Conservation (phyloP, 2,329 filamentous ascomycete genomes). For the Geoglossum cookeanum region DNA sequence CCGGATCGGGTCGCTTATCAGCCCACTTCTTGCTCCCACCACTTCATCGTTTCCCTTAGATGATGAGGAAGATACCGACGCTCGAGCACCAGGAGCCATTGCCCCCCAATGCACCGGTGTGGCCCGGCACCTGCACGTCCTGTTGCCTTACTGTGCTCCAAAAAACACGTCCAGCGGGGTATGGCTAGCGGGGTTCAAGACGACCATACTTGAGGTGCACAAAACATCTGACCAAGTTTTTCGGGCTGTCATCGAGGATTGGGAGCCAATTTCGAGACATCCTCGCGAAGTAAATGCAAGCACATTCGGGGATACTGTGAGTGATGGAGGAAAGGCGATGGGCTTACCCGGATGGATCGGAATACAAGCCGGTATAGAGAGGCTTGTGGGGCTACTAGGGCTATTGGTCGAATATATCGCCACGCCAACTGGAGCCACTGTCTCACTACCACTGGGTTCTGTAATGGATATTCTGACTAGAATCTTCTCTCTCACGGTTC, state of each 20-base stretch:
- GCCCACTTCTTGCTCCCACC: slow-evolving; percentile 44
- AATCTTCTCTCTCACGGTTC: slow-evolving; percentile 44
- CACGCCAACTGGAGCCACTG: slow-evolving; percentile 42
- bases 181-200: slow-evolving; percentile 50
- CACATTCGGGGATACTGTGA: slow-evolving; percentile 18
- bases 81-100: not conserved
- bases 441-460: slow-evolving; percentile 47
- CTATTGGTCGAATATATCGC: slow-evolving; percentile 45
- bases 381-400: slow-evolving; percentile 45
- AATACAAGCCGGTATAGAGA: slow-evolving; percentile 51
- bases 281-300: slow-evolving; percentile 18
- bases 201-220: slow-evolving; percentile 46
- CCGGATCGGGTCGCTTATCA: slow-evolving; percentile 44
- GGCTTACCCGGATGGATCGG: slow-evolving; percentile 54
- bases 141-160: slow-evolving; percentile 61
- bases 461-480: slow-evolving; percentile 52
- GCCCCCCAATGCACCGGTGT: slow-evolving; percentile 17
- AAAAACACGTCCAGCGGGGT: slow-evolving; percentile 62
- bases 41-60: slow-evolving; percentile 21
- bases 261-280: slow-evolving; percentile 44
- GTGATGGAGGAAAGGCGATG: slow-evolving; percentile 22
- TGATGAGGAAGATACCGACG: slow-evolving; percentile 16
- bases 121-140: slow-evolving; percentile 45
- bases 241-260: slow-evolving; percentile 61
- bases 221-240: slow-evolving; percentile 57